Percentiles rank a stretch among this genome's conserved stretches.
Evolutionary conservation across 805 yeast species (phyloP).

Genomic region (Yarrowia osloensis): DNA sequence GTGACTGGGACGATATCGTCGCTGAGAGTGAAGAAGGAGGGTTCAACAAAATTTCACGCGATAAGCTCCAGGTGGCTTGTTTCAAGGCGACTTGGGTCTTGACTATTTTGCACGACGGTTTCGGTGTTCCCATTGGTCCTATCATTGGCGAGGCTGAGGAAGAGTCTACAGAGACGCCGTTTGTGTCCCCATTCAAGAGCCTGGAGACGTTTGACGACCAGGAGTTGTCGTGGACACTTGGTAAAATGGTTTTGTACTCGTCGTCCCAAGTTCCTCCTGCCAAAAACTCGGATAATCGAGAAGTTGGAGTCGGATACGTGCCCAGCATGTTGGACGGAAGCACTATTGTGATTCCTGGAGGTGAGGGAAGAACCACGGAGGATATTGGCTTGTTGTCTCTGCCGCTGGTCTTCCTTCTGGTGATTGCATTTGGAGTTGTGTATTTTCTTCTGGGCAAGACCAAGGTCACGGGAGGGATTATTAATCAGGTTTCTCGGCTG

Average conservation of each 20-base stretch:
- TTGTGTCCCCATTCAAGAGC: slow-evolving; percentile 70
- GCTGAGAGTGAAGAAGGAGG: slow-evolving; percentile 54
- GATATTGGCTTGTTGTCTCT: neutral
- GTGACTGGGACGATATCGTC: slow-evolving; percentile 64
- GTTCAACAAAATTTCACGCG: slow-evolving; percentile 58
- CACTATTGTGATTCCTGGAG: slow-evolving; percentile 7
- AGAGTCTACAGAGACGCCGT: slow-evolving; percentile 32
- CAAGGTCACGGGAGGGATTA: slow-evolving; percentile 1
- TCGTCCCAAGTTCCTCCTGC: slow-evolving; percentile 52
- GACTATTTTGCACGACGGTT: slow-evolving; percentile 88
- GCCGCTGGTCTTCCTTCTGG: neutral
- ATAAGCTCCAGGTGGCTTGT: slow-evolving; percentile 69
- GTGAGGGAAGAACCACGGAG: neutral
- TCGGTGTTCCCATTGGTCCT: slow-evolving; percentile 62
- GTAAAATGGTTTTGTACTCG: slow-evolving; percentile 80
- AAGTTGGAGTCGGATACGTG: slow-evolving; percentile 12
- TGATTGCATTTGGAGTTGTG: slow-evolving; percentile 6
- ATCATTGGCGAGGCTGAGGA: slow-evolving; percentile 30
- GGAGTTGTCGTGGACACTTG: slow-evolving; percentile 94
- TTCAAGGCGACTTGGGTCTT: slow-evolving; percentile 95
- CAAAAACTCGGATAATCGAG: neutral
- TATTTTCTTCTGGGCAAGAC: slow-evolving; percentile 8
- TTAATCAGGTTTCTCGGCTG: neutral
- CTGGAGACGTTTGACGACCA: slow-evolving; percentile 77
- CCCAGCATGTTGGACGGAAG: slow-evolving; percentile 22